Conservation (phyloP, 305 asterid genomes). For the Rubia tinctorum region DNA sequence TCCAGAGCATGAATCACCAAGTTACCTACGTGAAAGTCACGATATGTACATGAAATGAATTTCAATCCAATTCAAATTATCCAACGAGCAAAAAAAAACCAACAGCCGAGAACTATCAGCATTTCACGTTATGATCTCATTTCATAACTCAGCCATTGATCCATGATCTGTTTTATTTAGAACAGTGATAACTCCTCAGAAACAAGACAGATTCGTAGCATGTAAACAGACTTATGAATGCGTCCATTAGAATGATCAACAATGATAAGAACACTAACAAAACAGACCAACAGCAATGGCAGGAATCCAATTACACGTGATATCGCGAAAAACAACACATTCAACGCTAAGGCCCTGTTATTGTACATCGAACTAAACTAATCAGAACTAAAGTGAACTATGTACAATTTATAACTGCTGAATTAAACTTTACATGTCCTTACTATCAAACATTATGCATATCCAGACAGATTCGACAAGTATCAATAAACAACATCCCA, state of each 20-base stretch:
- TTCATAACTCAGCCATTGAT: not conserved
- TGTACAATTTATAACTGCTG: not conserved
- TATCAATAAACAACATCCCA: not conserved
- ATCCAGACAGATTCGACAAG: not conserved
- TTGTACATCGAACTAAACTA: not conserved
- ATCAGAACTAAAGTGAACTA: not conserved
- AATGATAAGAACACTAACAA: not conserved
- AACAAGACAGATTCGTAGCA: not conserved
- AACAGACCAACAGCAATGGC: not conserved
- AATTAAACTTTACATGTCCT: not conserved
- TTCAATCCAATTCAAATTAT: not conserved
- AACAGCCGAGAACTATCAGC: not conserved
- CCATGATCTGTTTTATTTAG: not conserved
- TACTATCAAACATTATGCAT: not conserved
- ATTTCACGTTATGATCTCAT: not conserved
- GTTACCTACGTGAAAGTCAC: not conserved
- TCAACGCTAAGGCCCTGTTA: not conserved
- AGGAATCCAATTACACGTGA: not conserved
- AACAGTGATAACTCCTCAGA: not conserved
- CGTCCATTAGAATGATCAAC: not conserved
- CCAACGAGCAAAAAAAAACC: not conserved
- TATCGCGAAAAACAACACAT: not conserved
- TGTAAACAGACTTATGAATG: not conserved
- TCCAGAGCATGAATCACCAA: conserved; percentile 55
- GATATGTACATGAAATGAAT: not conserved